These are phyloP conservation scores for Ceratobasidium papillatum DNA, from an alignment of 1,284 basidiomycete genomes.

Conservation along the genomic window DNA sequence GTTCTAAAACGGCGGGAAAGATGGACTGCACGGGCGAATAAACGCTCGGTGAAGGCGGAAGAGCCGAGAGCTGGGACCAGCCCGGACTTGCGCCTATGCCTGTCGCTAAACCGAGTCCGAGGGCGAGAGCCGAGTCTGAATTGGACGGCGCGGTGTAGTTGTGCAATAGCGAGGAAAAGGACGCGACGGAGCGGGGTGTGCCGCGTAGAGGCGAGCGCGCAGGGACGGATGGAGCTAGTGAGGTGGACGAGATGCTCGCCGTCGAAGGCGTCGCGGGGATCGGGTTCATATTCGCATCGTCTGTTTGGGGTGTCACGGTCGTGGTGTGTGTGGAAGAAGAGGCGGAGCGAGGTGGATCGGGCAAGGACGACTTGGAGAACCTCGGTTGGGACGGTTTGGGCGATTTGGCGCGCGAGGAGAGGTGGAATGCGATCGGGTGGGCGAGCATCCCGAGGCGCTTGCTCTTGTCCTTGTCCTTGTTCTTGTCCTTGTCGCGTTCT, in stretches of 20 bases:
- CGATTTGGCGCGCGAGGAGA: slow-evolving; percentile 20
- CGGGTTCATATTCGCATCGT: neutral
- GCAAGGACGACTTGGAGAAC: neutral
- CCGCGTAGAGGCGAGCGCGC: slow-evolving; percentile 26
- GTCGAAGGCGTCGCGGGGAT: slow-evolving; percentile 5
- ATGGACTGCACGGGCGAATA: slow-evolving; percentile 21
- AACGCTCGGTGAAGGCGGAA: slow-evolving; percentile 1
- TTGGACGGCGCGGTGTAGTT: neutral
- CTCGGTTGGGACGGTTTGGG: slow-evolving; percentile 4
- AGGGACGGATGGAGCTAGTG: slow-evolving; percentile 17
- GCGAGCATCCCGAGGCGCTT: slow-evolving; percentile 19
- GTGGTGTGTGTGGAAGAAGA: neutral
- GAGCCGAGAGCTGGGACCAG: neutral
- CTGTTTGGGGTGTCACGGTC: neutral
- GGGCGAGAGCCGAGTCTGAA: neutral
- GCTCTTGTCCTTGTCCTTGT: neutral
- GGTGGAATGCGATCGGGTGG: slow-evolving; percentile 26
- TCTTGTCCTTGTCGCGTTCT: neutral
- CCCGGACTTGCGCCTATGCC: neutral
- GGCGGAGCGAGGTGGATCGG: neutral
- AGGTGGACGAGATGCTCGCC: neutral
- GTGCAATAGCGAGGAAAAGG: slow-evolving; percentile 17
- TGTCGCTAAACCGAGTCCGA: neutral
- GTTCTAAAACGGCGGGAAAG: neutral
- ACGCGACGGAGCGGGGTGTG: slow-evolving; percentile 30